Conservation (phyloP, 441 rosid genomes). For the Populus hybrid region DNA sequence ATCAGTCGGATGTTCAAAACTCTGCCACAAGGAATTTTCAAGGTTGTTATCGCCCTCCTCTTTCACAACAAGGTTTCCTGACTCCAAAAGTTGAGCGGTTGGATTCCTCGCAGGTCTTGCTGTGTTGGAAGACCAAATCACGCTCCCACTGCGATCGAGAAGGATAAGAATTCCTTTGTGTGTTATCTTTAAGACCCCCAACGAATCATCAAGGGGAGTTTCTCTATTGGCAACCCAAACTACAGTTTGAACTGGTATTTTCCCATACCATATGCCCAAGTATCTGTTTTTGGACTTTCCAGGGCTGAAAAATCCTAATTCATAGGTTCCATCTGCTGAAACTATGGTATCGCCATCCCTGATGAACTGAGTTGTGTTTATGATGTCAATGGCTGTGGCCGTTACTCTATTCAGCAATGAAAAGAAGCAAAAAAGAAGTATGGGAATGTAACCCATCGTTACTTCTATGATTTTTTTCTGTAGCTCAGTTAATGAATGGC, state of each 20-base stretch:
- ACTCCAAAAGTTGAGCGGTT: background rate
- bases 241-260: too few species aligned
- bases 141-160: background rate
- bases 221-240: background rate
- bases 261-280: too few species aligned
- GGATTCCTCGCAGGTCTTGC: background rate
- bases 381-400: too few species aligned
- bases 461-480: too few species aligned
- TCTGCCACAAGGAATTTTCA: slow-evolving; percentile 16
- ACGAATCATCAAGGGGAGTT: background rate
- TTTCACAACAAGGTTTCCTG: background rate
- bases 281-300: background rate
- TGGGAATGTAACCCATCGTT: too few species aligned
- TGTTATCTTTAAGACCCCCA: background rate
- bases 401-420: too few species aligned
- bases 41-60: background rate
- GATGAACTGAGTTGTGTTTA: too few species aligned
- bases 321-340: too few species aligned
- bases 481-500: too few species aligned
- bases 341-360: too few species aligned
- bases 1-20: slow-evolving; percentile 21
- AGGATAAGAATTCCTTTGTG: background rate
- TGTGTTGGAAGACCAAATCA: background rate
- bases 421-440: too few species aligned
- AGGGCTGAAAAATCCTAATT: too few species aligned